phyloP scores from a whole-genome alignment of 2,329 filamentous ascomycete genomes.

The Fusarium temperatum region DNA sequence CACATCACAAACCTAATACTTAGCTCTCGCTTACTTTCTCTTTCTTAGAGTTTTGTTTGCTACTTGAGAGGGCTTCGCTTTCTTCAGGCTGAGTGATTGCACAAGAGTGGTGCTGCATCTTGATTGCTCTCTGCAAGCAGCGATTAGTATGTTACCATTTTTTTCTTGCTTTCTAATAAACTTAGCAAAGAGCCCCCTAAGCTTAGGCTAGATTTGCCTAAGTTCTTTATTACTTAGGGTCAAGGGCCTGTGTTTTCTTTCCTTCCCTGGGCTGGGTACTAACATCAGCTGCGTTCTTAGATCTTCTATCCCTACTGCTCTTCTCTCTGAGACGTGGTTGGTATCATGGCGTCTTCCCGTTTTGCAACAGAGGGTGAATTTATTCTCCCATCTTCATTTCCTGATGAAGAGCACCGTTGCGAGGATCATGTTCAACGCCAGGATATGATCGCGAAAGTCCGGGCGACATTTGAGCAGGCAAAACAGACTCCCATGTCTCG shows the following conservation, averaged over 20 bases:
- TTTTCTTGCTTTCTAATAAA: too few species aligned
- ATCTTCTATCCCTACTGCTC: not conserved
- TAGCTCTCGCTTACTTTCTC: accelerated
- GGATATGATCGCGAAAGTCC: not conserved
- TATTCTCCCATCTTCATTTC: not conserved
- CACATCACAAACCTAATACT: too few species aligned
- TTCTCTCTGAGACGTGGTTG: accelerated
- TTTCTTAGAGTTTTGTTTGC: not conserved
- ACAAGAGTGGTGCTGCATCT: not conserved
- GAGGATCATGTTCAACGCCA: not conserved
- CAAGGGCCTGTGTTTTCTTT: too few species aligned
- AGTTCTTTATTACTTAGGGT: too few species aligned
- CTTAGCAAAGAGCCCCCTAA: too few species aligned
- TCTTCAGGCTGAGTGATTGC: accelerated
- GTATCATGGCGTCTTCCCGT: too few species aligned
- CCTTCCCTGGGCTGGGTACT: too few species aligned
- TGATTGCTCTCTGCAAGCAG: not conserved
- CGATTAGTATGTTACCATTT: not conserved
- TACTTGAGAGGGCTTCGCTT: accelerated
- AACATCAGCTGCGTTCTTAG: not conserved
- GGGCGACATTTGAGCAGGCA: not conserved
- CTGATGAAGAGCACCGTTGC: not conserved
- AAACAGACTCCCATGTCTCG: not conserved
- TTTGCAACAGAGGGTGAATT: too few species aligned
- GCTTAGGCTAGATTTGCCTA: too few species aligned